Evolutionary conservation across 257 asterid genomes (phyloP), one percentile per base, ranked within the genome.

Genomic region (Asclepias syriaca): DNA sequence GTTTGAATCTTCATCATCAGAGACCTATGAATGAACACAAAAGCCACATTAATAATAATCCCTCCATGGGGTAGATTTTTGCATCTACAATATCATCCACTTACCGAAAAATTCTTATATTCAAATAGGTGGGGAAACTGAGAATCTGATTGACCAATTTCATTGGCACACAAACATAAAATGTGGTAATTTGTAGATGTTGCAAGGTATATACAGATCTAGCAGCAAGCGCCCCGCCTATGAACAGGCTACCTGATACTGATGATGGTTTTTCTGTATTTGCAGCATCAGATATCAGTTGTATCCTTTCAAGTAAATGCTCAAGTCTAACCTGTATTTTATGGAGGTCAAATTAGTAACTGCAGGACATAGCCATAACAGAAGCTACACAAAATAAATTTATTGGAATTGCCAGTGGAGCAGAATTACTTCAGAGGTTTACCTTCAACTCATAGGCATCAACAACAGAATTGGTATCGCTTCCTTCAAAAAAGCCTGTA

Each of bases 371-470:
- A 60, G 15, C 29, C 24, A n/a, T 34, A 66, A 27, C 48, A 45
- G 45, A 40, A 43, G 69, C 49, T n/a, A 16, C 74, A 19, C 64
- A 61, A 27, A 19, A 65, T 64, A 37, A 48, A 21, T 64, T 37
- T 48, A 55, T 39, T 13, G 18, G 50, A 45, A 14, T 12, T 39
- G 61, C 43, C 13, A 65, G 21, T 51, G 37, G 27, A 54, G 45
- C 39, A 29, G 34, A 39, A 45, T 6, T 24, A 81, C 27, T 51
- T 37, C 8, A 9, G 34, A 74, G 46, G 27, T 49, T 58, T 83
- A 94, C 99, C 98, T 94, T 94, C 81, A 94, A 84, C 82, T 94
- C 99, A 76, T 94, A 94, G 73, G 97, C 97, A 85, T 94, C 99
- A 69, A 94, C 90, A 73, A 86, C 93, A 80, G 83, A 85, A 77